Base-by-base conservation (phyloP, 164 flowering plant genomes). In the Chloranthus sessilifolius region DNA sequence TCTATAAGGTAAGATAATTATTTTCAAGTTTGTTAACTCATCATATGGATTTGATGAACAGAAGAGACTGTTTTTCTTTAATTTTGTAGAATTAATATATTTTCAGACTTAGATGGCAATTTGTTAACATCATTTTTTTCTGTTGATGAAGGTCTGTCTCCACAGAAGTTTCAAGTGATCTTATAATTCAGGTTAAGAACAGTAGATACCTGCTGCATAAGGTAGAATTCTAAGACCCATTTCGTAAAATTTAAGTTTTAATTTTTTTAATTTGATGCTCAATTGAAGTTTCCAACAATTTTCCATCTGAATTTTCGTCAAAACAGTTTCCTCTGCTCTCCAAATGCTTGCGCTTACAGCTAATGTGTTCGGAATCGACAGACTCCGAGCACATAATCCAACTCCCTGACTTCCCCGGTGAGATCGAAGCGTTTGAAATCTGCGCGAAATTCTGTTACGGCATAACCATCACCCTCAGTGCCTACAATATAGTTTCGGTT, bases 371-470 rank as follows among this genome's bases (percentile, higher is more conserved):
- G 0, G 90, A 87, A 52, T 71, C 72, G 19, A 66, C 71, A 2
- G 82, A 81, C 30, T 38, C 82, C 5, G 82, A 66, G 45, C 79
- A 76, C 44, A 61, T 72, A 52, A 43, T 94, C 64, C 79, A 83
- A 29, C 77, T 94, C 4, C 79, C 74, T 12, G 96, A 89, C 62
- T 81, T 94, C 53, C 97, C 97, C 0, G 89, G 96, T 4, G 95
- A 96, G 0, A 51, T 67, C n/a, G 96, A 87, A 21, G 86, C 95
- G 22, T 90, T 94, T 67, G 99, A 94, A 47, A 56, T 77, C 11
- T 94, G 99, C 52, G 96, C 96, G 8, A 94, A 89, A 64, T 94
- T 94, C 59, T 94, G 97, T 47, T 94, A 94, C 54, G 97, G 97
- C 25, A 94, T 94, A 48, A 83, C 94, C 11, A 81, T 94, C 61